These are phyloP conservation scores for Agarophyton chilense DNA, from an alignment of 23 red algal genomes.

Conservation along the genomic window DNA sequence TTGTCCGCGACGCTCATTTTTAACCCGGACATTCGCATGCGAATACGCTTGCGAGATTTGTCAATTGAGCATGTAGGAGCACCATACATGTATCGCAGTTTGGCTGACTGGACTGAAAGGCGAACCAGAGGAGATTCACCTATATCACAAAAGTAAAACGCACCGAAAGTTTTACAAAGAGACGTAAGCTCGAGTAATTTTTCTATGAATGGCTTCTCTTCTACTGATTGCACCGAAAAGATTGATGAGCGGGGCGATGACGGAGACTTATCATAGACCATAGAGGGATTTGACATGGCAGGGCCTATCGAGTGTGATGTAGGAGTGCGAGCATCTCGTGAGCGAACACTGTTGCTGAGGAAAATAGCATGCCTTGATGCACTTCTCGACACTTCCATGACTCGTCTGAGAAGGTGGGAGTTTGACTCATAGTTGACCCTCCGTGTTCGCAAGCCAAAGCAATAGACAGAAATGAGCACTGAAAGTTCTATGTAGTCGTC, in stretches of 20 bases:
- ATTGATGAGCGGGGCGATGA: constrained; percentile 20
- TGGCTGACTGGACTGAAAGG: constrained; percentile 40
- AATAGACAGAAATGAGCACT: constrained; percentile 40
- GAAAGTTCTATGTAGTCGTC: constrained; percentile 15
- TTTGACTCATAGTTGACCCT: constrained; percentile 35
- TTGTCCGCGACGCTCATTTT: constrained; percentile 37
- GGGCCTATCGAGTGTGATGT: background rate
- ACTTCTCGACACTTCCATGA: background rate
- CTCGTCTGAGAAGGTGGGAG: background rate
- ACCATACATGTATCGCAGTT: constrained; percentile 58
- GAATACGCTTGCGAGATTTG: constrained; percentile 50
- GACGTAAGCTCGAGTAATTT: constrained; percentile 47
- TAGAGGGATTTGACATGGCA: constrained; percentile 20
- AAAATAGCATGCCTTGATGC: background rate
- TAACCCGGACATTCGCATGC: constrained; percentile 24
- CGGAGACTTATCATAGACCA: background rate
- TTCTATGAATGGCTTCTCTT: constrained; percentile 50
- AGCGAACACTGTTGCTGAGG: constrained; percentile 13
- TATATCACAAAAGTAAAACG: constrained; percentile 71
- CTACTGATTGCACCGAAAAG: constrained; percentile 38
- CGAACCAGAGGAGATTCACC: constrained; percentile 62
- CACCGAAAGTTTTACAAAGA: constrained; percentile 40
- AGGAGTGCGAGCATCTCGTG: background rate
- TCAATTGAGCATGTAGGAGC: constrained; percentile 48
- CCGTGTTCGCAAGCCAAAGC: constrained; percentile 41